These are phyloP conservation scores for Ogataea haglerorum DNA, from an alignment of 805 yeast species.

Conservation along the genomic window DNA sequence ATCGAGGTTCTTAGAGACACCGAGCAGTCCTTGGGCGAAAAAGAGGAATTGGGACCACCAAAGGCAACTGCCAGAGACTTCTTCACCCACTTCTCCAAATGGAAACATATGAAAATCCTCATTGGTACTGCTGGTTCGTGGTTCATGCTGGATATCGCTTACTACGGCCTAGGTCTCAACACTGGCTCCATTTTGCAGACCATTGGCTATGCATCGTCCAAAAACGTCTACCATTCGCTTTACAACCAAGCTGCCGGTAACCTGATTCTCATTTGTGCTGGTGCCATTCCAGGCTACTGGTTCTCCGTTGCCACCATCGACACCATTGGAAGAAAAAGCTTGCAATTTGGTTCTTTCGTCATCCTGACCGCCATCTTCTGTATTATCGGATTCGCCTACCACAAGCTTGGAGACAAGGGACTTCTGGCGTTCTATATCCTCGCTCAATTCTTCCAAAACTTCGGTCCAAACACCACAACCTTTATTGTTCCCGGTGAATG, in stretches of 20 bases:
- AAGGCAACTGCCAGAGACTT: constrained; percentile 80
- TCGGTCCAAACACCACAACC: constrained; percentile 92
- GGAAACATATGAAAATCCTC: constrained; percentile 83
- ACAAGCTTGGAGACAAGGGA: constrained; percentile 64
- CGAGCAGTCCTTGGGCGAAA: constrained; percentile 38
- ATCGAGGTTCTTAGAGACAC: constrained; percentile 44
- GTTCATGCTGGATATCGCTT: constrained; percentile 89
- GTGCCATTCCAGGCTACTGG: constrained; percentile 95
- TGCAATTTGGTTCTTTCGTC: constrained; percentile 74
- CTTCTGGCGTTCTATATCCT: constrained; percentile 73
- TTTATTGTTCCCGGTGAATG: constrained; percentile 88
- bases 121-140: constrained; percentile 90
- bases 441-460: constrained; percentile 84
- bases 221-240: constrained; percentile 65
- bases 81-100: constrained; percentile 67
- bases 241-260: constrained; percentile 88
- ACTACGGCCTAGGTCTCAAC: constrained; percentile 84
- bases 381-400: constrained; percentile 79
- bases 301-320: constrained; percentile 75
- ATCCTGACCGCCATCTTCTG: constrained; percentile 71
- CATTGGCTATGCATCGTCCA: constrained; percentile 76
- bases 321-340: constrained; percentile 77
- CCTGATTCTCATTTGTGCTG: constrained; percentile 89
- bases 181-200: constrained; percentile 74
- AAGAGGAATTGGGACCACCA: constrained; percentile 52